Conservation (phyloP, 2,329 filamentous ascomycete species). For the Clonostachys chloroleuca region DNA sequence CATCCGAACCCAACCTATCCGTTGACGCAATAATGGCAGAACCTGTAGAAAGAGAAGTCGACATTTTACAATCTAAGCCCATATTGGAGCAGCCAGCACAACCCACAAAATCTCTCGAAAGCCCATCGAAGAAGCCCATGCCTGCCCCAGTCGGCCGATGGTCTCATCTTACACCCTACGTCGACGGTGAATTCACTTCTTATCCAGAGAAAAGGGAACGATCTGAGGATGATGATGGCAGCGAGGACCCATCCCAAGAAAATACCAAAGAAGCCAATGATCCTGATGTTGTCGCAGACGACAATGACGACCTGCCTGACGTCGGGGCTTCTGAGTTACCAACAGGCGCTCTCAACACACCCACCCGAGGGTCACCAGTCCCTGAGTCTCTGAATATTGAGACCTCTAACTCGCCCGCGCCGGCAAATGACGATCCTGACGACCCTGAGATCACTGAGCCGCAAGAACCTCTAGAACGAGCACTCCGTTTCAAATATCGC, state of each 20-base stretch:
- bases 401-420: constrained; percentile 28
- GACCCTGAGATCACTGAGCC: constrained; percentile 27
- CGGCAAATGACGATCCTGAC: constrained; percentile 26
- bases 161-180: constrained; percentile 32
- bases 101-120: too few relatives aligned
- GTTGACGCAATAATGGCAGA: too few relatives aligned
- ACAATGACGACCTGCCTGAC: constrained; percentile 23
- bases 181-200: constrained; percentile 28
- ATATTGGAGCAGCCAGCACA: too few relatives aligned
- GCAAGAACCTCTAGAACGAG: constrained; percentile 19
- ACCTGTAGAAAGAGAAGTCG: too few relatives aligned
- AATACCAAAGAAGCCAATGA: constrained; percentile 11
- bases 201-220: constrained; percentile 31
- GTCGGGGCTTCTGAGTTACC: constrained; percentile 20
- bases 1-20: too few relatives aligned
- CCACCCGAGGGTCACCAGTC: constrained; percentile 29
- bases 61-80: too few relatives aligned
- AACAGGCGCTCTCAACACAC: constrained; percentile 30
- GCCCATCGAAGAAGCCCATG: constrained; percentile 12
- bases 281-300: constrained; percentile 13
- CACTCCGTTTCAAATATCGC: constrained; percentile 35
- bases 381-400: constrained; percentile 30
- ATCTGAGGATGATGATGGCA: constrained; percentile 20
- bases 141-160: constrained; percentile 24
- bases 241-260: constrained; percentile 22